Base-by-base conservation (phyloP, 352 stramenopile species). In the Globisporangium nodosum region DNA sequence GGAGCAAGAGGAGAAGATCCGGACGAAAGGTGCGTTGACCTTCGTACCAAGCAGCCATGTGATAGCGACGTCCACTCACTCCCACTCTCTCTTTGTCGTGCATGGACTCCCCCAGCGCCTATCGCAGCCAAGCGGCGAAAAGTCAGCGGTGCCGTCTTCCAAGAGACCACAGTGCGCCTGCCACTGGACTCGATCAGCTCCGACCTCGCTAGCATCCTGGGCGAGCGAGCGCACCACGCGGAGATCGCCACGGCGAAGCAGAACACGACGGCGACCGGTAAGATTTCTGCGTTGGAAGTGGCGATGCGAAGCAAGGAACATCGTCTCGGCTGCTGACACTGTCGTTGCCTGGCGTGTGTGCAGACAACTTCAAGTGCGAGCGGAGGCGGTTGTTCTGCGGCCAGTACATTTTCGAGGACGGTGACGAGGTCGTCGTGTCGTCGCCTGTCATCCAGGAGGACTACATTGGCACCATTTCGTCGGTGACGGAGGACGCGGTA, bases 351-450 rank as follows among this genome's bases (percentile, higher is more conserved):
- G 6, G 21, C 30, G 30, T 49, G 43, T 11, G 42, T 49, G n/a
- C 21, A 56, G 69, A 39, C 50, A 88, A 74, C 7, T 71, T 88
- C 43, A 73, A 74, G 50, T 63, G 76, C 24, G 69, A 85, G 39
- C 76, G 76, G 51, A 78, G 79, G 57, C 69, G 74, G 46, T 56
- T 94, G 58, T 56, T 74, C 45, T 89, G 76, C 37, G 82, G 77
- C 57, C 84, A 87, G 60, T 83, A 88, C 56, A 64, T 90, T 8
- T 88, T 90, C 58, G 79, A 92, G 58, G 81, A 94, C 45, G 84
- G 84, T 42, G 84, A 94, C 49, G 84, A 94, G 57, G 79, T 92
- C 31, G 70, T 85, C 9, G 59, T 92, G 52, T 80, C 71, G 8
- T 81, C 82, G 49, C 74, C 80, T 1, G 60, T 90, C 16, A 66